Evolutionary conservation across 192 early-diverging fungal genomes (phyloP).

Genomic region (Hyaloraphidium curvatum): DNA sequence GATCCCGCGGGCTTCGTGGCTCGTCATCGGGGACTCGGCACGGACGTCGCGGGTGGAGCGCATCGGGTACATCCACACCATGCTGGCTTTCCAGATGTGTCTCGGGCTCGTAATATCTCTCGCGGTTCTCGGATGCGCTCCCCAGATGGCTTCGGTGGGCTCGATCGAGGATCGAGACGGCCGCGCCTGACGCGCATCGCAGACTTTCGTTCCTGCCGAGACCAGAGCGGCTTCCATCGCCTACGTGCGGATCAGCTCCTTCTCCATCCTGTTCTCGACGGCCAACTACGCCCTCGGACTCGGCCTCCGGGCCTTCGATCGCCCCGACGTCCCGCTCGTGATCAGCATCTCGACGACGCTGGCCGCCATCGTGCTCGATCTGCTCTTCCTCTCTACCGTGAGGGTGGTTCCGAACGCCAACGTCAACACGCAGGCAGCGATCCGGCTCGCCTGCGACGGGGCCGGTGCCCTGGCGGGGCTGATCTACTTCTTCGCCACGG

Average conservation of each 20-base stretch:
- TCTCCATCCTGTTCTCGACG: constrained; percentile 9
- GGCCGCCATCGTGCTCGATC: constrained; percentile 11
- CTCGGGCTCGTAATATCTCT: constrained; percentile 4
- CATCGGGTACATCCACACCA: neutral
- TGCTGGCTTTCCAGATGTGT: constrained; percentile 3
- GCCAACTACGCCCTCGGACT: constrained; percentile 7
- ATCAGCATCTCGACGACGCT: constrained; percentile 5
- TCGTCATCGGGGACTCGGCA: constrained; percentile 9
- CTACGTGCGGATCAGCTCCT: constrained; percentile 12
- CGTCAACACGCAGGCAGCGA: constrained; percentile 10
- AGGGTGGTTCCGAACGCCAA: constrained; percentile 6
- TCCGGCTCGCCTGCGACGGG: constrained; percentile 10
- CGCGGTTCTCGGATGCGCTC: constrained; percentile 5
- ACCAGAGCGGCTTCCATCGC: constrained; percentile 5
- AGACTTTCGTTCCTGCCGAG: constrained; percentile 9
- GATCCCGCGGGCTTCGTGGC: constrained; percentile 8
- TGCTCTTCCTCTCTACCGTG: constrained; percentile 10
- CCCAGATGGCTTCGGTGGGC: constrained; percentile 6
- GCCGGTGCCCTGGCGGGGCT: constrained; percentile 6
- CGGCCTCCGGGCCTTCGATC: constrained; percentile 8
- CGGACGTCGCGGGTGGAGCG: neutral
- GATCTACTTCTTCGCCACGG: constrained; percentile 3
- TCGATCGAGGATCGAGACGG: neutral
- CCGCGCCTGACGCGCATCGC: neutral
- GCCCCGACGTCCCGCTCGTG: constrained; percentile 11